Evolutionary conservation across 2,329 filamentous ascomycete genomes (phyloP), one percentile per base, ranked within the genome.

Genomic region (Nakataea oryzae): DNA sequence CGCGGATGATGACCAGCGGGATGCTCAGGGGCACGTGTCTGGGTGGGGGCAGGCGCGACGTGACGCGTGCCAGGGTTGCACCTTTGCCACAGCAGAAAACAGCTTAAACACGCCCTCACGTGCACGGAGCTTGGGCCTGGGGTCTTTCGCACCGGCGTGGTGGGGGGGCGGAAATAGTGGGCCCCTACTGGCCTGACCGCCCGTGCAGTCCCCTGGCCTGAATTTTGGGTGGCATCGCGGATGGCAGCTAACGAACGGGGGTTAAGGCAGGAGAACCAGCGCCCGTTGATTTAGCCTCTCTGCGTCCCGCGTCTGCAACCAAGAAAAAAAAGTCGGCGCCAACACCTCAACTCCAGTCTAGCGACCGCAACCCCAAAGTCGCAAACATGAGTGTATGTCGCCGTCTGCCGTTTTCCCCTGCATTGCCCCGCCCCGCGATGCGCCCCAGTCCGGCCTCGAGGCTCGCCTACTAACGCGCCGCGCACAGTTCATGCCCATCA

Each of bases 401-500:
- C 5, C 21, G 11, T 30, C 30, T 30, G 11, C 41, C 17, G 6
- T n/a, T 50, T 1, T 21, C 41, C 17, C n/a, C n/a, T n/a, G n/a
- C 34, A 41, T 14, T 21, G 34, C 34, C 34, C 30, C 30, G 30
- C 2, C 30, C 30, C 30, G 8, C 30, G 30, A 32, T 11, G 30
- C 13, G 13, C 8, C 30, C 30, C 30, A 8, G 9, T 32, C 30
- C 9, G 30, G 9, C 8, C 30, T 9, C 9, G 30, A 12, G 13
- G 13, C 8, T 32, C 5, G 6, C 21, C 21, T 50, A 27, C 58
- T 59, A 59, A 61, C 60, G 29, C 60, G 27, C 26, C 41, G 41
- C 26, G 47, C 50, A 29, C 60, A 61, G 64, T 96, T 96, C 79
- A 88, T 96, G 75, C 95, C 95, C 66, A 82, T 97, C 72, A 99